A percentile compares a stretch with the other conserved stretches of the same genome.
Conservation (phyloP, 108 stramenopile species). For the Fragilaria crotonensis region DNA sequence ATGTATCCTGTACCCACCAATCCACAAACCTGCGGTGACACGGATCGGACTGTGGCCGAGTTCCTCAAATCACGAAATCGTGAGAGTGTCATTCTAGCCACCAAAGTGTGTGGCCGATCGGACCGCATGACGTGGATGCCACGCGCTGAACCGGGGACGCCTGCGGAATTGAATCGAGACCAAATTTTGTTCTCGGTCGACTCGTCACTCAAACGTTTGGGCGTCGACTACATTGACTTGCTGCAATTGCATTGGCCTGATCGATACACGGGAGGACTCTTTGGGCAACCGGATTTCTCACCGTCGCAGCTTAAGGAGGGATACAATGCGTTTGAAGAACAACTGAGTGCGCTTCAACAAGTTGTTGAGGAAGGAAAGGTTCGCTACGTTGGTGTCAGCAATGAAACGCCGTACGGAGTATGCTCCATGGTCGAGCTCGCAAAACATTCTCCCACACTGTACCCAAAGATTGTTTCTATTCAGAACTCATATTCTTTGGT, state of each 20-base stretch:
- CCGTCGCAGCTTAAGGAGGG: slow-evolving; percentile 27
- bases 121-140: slow-evolving; percentile 74
- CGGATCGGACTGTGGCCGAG: slow-evolving; percentile 61
- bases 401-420: slow-evolving; percentile 93
- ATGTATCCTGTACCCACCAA: slow-evolving; percentile 73
- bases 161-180: slow-evolving; percentile 35
- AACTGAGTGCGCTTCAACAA: slow-evolving; percentile 63
- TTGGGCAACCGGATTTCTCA: slow-evolving; percentile 72
- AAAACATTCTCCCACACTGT: slow-evolving; percentile 46
- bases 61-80: slow-evolving; percentile 60
- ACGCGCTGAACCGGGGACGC: slow-evolving; percentile 41
- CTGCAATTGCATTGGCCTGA: slow-evolving; percentile 93
- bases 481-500: slow-evolving; percentile 87
- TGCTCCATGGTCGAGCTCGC: slow-evolving; percentile 67
- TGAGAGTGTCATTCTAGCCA: slow-evolving; percentile 77
- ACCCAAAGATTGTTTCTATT: slow-evolving; percentile 74
- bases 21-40: slow-evolving; percentile 54
- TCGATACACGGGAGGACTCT: slow-evolving; percentile 72
- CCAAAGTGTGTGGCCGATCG: slow-evolving; percentile 68
- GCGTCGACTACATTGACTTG: slow-evolving; percentile 91
- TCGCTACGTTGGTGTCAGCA: slow-evolving; percentile 77
- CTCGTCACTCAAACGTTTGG: slow-evolving; percentile 68
- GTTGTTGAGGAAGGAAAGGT: slow-evolving; percentile 76
- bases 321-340: slow-evolving; percentile 77
- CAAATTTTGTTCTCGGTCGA: slow-evolving; percentile 84